Evolutionary conservation across 129 eudicot genomes (phyloP).

Genomic region (Erigeron canadensis): DNA sequence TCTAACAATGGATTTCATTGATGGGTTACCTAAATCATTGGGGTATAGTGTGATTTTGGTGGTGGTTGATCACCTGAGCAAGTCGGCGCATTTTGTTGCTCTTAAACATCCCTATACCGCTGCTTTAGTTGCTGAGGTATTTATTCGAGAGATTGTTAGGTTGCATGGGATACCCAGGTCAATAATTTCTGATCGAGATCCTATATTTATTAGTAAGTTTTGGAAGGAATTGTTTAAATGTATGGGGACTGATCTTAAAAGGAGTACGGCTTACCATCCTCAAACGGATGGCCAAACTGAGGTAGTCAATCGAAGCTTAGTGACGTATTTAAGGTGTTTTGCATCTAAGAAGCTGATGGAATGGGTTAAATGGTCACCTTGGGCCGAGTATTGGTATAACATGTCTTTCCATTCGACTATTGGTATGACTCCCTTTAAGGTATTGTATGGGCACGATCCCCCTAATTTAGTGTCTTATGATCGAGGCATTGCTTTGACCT

Average conservation of each 20-base stretch:
- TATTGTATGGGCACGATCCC: neutral
- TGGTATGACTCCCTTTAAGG: neutral
- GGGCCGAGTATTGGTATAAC: neutral
- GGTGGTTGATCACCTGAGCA: neutral
- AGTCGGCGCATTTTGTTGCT: neutral
- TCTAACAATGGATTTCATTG: neutral
- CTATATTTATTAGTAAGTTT: neutral
- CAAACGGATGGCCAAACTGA: too few relatives aligned
- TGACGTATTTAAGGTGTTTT: too few relatives aligned
- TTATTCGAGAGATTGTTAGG: neutral
- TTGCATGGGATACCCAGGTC: neutral
- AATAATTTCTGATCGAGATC: neutral
- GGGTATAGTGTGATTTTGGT: neutral
- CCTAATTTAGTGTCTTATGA: neutral
- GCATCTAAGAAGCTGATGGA: too few relatives aligned
- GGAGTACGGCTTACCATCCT: neutral
- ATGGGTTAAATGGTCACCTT: neutral
- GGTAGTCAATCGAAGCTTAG: too few relatives aligned
- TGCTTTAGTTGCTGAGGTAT: neutral
- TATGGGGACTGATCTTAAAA: neutral
- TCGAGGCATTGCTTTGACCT: too few relatives aligned
- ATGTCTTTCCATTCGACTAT: neutral
- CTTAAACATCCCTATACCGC: neutral
- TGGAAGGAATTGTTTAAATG: neutral
- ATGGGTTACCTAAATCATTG: neutral